Evolutionary conservation across 2,329 filamentous ascomycete species (phyloP), one percentile per base, ranked within the genome.

Genomic region (Pyricularia grisea): DNA sequence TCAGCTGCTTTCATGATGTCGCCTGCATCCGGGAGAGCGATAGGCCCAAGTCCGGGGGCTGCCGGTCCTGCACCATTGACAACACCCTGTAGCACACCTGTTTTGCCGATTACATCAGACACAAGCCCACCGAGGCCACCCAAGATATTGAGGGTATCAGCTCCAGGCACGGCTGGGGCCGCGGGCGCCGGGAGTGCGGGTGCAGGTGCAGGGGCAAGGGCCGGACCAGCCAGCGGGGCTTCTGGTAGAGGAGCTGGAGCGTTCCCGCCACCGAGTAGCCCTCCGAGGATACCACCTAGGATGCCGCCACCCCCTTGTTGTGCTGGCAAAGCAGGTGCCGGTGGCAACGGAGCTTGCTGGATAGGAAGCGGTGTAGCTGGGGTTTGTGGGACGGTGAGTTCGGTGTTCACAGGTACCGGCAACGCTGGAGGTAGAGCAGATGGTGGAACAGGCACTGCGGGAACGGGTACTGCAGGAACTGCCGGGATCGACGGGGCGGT

Each of bases 101-200:
- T 20, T 63, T 63, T 27, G 10, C 60, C 63, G 42, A 70, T 60
- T 3, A 70, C 20, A 23, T 36, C 63, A 20, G 36, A 42, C 20
- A 69, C 31, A 11, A 68, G 27, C 12, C 28, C 68, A 30, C 68
- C 68, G 14, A 69, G 58, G 33, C 68, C 68, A 27, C 68, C 68
- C 9, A 68, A 50, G 27, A 69, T 50, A 58, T 28, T 63, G 58
- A 36, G 27, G 25, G 28, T 58, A 33, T 36, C 50, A 17, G 20
- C 11, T 58, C 25, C 23, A 28, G 12, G 55, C n/a, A 66, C 27
- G 14, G 50, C 60, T 28, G 31, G n/a, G 20, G 25, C 36, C 28
- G 7, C 50, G 7, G 28, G 33, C 9, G 3, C 33, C 4, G 33
- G 33, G 33, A 17, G 31, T 27, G 65, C 23, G 33, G 27, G 12